Evolutionary conservation across 805 yeast genomes (phyloP), one percentile per base, ranked within the genome.

Genomic region (Starmerella cellae): DNA sequence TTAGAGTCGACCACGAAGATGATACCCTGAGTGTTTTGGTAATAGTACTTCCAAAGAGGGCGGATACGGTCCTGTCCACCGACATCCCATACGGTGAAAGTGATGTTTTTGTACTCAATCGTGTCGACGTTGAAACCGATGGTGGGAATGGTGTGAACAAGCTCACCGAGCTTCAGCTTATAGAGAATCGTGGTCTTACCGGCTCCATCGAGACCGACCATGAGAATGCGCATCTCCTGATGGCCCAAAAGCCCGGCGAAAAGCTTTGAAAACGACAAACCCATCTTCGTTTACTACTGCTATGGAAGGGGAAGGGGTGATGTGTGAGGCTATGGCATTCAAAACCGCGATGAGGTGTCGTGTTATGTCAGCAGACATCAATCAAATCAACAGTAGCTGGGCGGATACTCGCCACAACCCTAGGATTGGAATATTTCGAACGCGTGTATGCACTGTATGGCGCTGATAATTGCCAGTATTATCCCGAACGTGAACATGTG

Each of bases 41-140:
- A 88, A 67, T 88, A 88, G 69, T 88, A 94, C 77, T 96, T 82
- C 97, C 97, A 88, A 67, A 88, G 73, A 47, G 97, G 95, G 71
- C 97, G 82, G 62, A 88, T 88, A 71, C 87, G 87, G 68, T 85
- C 95, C 73, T 88, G 97, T 76, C 97, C 97, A 81, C 97, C 97
- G 57, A 87, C 95, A 76, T 88, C 97, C 97, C 96, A 85, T 52
- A 85, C 95, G 47, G 95, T 84, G 71, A 85, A 85, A 35, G 94
- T 80, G 66, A 85, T 83, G 78, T 85, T 85, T 72, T 85, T 85
- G 74, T 85, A 84, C 72, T 85, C 95, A 59, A 85, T 95, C 49
- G 95, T 85, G 70, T 85, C 96, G 56, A 85, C 96, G 66, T 85
- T 85, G 78, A 85, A 85, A 60, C 96, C 95, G 66, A 85, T 84